These are phyloP conservation scores for Epipyxis sp. DNA, from an alignment of 108 stramenopile species.

Conservation along the genomic window DNA sequence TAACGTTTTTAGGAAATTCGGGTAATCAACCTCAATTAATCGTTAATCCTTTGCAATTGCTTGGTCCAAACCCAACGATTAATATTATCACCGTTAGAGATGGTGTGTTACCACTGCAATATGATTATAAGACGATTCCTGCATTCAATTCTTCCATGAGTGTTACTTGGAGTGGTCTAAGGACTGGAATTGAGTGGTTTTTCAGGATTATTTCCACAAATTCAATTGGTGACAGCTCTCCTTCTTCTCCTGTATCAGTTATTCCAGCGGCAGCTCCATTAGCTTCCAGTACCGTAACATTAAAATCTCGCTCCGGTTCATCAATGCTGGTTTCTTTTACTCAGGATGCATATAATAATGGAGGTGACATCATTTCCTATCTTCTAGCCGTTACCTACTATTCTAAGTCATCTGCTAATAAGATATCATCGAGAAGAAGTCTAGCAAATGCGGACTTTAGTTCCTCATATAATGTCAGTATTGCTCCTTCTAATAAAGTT, in stretches of 20 bases:
- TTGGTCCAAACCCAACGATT: not conserved
- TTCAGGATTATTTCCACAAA: slow-evolving; percentile 54
- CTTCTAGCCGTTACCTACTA: slow-evolving; percentile 39
- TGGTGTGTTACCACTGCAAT: slow-evolving; percentile 56
- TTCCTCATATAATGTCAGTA: not conserved
- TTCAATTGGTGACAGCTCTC: slow-evolving; percentile 49
- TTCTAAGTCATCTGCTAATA: not conserved
- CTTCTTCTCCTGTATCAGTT: slow-evolving; percentile 41
- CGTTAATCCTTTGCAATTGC: slow-evolving; percentile 11
- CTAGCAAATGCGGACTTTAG: not conserved
- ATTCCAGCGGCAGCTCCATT: slow-evolving; percentile 42
- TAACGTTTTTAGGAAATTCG: slow-evolving; percentile 48
- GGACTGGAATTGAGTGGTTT: slow-evolving; percentile 54
- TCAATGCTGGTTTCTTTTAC: slow-evolving; percentile 53
- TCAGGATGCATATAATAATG: slow-evolving; percentile 53
- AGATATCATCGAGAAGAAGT: not conserved
- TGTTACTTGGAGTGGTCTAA: slow-evolving; percentile 42
- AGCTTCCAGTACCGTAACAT: slow-evolving; percentile 38
- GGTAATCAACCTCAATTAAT: slow-evolving; percentile 40
- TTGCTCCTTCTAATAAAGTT: slow-evolving; percentile 39
- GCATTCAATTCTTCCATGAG: slow-evolving; percentile 36
- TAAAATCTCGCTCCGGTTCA: slow-evolving; percentile 34
- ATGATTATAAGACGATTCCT: slow-evolving; percentile 33
- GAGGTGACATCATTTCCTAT: slow-evolving; percentile 52
- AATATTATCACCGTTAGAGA: slow-evolving; percentile 35